Evolutionary conservation across 805 yeast genomes (phyloP).

Genomic region (Kockiozyma suomiensis): DNA sequence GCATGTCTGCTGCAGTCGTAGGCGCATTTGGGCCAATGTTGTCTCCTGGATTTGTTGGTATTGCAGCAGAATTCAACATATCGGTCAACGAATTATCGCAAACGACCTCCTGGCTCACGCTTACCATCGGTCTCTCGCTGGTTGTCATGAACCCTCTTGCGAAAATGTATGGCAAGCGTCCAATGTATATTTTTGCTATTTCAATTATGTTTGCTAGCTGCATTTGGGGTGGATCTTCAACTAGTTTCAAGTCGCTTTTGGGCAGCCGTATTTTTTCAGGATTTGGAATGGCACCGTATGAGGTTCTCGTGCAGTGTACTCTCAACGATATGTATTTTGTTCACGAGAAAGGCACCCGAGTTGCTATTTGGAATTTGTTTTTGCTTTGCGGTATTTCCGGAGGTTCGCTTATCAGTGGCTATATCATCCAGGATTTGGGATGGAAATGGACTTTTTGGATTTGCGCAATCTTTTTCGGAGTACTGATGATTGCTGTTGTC

Average conservation of each 20-base stretch:
- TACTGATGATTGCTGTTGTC: constrained; percentile 49
- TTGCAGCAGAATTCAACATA: background rate
- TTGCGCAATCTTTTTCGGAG: constrained; percentile 55
- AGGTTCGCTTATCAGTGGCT: constrained; percentile 58
- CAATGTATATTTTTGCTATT: constrained; percentile 55
- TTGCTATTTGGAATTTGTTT: constrained; percentile 60
- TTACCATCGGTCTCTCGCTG: background rate
- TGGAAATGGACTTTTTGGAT: constrained; percentile 69
- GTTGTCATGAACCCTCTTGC: constrained; percentile 61
- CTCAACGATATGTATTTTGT: constrained; percentile 64
- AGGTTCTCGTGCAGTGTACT: constrained; percentile 61
- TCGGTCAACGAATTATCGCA: background rate
- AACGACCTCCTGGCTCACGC: background rate
- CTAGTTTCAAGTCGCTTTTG: constrained; percentile 53
- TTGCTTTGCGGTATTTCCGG: constrained; percentile 58
- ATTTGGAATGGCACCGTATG: constrained; percentile 62
- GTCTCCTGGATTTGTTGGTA: constrained; percentile 2
- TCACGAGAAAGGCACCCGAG: constrained; percentile 63
- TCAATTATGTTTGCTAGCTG: constrained; percentile 54
- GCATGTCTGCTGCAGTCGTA: constrained; percentile 8
- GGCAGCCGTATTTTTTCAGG: constrained; percentile 62
- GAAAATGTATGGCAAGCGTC: constrained; percentile 58
- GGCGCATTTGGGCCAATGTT: constrained; percentile 9
- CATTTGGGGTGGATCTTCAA: constrained; percentile 57
- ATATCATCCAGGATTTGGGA: constrained; percentile 52